A percentile compares a stretch with the other conserved stretches of the same genome.
Conservation (phyloP, 306 rosid genomes). For the Cicer yamashitae region DNA sequence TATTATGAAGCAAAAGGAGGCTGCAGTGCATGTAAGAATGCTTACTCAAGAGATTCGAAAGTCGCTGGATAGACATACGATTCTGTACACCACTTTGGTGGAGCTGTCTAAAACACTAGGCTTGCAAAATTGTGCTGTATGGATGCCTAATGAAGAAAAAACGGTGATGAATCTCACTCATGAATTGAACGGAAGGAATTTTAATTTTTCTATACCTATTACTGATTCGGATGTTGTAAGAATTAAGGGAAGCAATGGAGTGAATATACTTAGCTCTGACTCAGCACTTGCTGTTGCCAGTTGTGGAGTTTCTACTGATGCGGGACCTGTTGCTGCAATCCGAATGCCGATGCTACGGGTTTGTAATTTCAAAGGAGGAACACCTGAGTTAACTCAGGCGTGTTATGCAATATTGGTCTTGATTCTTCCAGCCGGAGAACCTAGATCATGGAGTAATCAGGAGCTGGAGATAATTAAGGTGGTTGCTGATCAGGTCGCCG, state of each 20-base stretch:
- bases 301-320: conserved; percentile 63
- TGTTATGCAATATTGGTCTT: conserved; percentile 89
- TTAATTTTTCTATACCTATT: conserved; percentile 64
- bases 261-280: conserved; percentile 68
- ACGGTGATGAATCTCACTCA: conserved; percentile 90
- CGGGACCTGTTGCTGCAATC: conserved; percentile 90
- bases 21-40: conserved; percentile 94
- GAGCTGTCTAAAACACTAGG: conserved; percentile 93
- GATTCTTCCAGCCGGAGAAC: conserved; percentile 83
- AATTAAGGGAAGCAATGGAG: conserved; percentile 69
- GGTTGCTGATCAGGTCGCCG: conserved; percentile 99
- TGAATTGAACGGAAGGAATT: conserved; percentile 70
- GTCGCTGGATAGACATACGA: conserved; percentile 87
- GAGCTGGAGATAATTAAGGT: conserved; percentile 94
- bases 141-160: conserved; percentile 94
- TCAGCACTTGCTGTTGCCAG: conserved; percentile 81
- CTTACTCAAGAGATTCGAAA: conserved; percentile 99
- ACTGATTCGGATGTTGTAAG: conserved; percentile 69
- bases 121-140: conserved; percentile 93
- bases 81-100: conserved; percentile 81
- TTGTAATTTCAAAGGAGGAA: conserved; percentile 91
- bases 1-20: conserved; percentile 87
- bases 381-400: conserved; percentile 85
- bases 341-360: conserved; percentile 99
- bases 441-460: conserved; percentile 85